These are phyloP conservation scores for Cytospora chrysosperma DNA, from an alignment of 2,329 filamentous ascomycete genomes.

Conservation along the genomic window DNA sequence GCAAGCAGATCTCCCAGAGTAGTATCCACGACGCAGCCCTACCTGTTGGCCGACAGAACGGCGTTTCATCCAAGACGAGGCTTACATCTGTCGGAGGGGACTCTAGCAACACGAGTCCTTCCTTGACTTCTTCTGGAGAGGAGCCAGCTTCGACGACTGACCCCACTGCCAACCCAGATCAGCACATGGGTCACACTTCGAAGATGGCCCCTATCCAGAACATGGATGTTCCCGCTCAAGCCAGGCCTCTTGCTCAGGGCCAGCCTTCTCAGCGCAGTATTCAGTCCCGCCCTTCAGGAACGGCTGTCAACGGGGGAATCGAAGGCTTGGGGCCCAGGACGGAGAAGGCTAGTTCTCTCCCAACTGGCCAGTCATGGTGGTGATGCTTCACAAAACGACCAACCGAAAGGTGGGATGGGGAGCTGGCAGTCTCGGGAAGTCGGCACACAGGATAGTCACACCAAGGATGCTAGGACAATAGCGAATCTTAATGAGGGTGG, in stretches of 20 bases:
- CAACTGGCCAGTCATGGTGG: slow-evolving; percentile 11
- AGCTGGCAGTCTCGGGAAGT: no score
- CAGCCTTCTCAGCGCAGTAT: not conserved
- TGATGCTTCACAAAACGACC: not conserved
- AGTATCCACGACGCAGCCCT: not conserved
- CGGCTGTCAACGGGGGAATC: not conserved
- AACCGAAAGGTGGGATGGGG: not conserved
- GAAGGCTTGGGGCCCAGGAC: not conserved
- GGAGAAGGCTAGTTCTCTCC: not conserved
- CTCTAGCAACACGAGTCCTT: not conserved
- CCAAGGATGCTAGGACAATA: not conserved
- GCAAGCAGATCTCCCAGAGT: not conserved
- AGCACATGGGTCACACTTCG: not conserved
- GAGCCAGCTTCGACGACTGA: not conserved
- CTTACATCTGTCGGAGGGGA: not conserved
- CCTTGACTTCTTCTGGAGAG: not conserved
- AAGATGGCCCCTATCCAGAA: not conserved
- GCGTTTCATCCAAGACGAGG: not conserved
- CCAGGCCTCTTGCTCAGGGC: not conserved
- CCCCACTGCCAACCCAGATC: not conserved
- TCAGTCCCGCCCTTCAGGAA: not conserved
- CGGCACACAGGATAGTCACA: not conserved
- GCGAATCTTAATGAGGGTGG: no score
- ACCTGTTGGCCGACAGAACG: not conserved
- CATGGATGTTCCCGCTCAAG: not conserved